Evolutionary conservation across 495 filamentous ascomycete genomes (phyloP).

Genomic region (Talaromyces proteolyticus): DNA sequence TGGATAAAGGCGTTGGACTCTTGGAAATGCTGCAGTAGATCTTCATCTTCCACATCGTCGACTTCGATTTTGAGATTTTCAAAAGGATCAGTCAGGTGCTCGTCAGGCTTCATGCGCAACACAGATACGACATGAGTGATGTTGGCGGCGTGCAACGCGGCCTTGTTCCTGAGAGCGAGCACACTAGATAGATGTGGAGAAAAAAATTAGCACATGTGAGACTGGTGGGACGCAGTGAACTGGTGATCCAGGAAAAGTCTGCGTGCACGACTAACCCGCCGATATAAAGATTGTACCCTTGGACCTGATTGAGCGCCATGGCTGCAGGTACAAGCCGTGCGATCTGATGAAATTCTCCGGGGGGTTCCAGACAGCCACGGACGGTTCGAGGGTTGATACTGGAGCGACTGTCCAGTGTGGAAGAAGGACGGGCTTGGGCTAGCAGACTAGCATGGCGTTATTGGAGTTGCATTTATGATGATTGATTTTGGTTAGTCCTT

Average conservation of each 20-base stretch:
- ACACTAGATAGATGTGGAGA: slow-evolving; percentile 47
- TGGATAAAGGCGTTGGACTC: slow-evolving; percentile 76
- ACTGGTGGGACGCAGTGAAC: no score
- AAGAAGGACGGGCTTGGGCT: no score
- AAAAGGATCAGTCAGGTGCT: slow-evolving; percentile 39
- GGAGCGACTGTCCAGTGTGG: no score
- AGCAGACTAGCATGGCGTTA: no score
- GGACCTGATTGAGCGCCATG: slow-evolving; percentile 49
- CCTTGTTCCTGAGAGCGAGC: slow-evolving; percentile 64
- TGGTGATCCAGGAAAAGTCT: slow-evolving; percentile 15
- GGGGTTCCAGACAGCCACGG: no score
- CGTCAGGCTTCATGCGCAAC: slow-evolving; percentile 51
- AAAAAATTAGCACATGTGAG: slow-evolving; percentile 1
- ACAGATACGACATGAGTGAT: slow-evolving; percentile 94
- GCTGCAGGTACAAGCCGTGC: neutral
- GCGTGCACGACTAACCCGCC: slow-evolving; percentile 90
- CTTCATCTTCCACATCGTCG: slow-evolving; percentile 82
- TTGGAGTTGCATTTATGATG: no score
- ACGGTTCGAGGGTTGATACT: no score
- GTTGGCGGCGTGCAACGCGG: slow-evolving; percentile 59
- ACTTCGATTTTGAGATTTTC: slow-evolving; percentile 74
- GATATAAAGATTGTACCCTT: slow-evolving; percentile 72
- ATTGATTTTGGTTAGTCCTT: no score
- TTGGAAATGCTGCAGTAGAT: slow-evolving; percentile 76
- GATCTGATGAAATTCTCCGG: no score